Evolutionary conservation across 1,139 yeast genomes (phyloP), one percentile per base, ranked within the genome.

Genomic region (Sugiyamaella novakii): DNA sequence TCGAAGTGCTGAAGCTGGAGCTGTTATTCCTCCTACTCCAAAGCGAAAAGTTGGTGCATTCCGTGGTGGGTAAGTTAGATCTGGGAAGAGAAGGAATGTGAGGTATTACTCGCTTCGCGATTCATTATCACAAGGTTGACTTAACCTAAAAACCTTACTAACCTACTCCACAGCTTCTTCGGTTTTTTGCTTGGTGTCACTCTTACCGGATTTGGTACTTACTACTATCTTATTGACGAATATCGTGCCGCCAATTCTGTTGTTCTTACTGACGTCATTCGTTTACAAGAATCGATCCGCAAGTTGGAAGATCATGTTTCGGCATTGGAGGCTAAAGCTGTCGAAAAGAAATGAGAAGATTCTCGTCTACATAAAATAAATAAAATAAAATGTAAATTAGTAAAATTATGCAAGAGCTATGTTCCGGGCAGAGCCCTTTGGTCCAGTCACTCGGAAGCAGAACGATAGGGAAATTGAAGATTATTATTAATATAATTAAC

Each of bases 181-280:
- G 96, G 96, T 1, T 87, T 87, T 67, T 75, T 87, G 53, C 73
- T 83, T 33, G 96, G 96, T 40, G 85, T 84, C 38, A 75, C 87
- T 19, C 67, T 76, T 54, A 84, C 95, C 21, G 92, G 95, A 1
- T 79, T 78, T 49, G 87, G 80, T 7, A 82, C 92, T 10, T 87
- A 87, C 72, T 84, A 80, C 67, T 87, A 86, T 68, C 74, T 87
- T 58, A 71, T 87, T 53, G 94, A 86, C 61, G 87, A 85, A 67
- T 86, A 85, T 75, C 81, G 84, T 63, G 72, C 77, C 52, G 80
- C 92, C 59, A 85, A 83, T 66, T 77, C 77, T 59, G 86, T 84
- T 18, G 79, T 87, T 52, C 78, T 86, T 51, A 79, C 87, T 46
- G 95, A 87, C 63, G 86, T 87, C 22, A 73, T 85, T 52, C 72